Evolutionary conservation across 805 yeast genomes (phyloP).

Genomic region (Jamesozyma spencerorum): DNA sequence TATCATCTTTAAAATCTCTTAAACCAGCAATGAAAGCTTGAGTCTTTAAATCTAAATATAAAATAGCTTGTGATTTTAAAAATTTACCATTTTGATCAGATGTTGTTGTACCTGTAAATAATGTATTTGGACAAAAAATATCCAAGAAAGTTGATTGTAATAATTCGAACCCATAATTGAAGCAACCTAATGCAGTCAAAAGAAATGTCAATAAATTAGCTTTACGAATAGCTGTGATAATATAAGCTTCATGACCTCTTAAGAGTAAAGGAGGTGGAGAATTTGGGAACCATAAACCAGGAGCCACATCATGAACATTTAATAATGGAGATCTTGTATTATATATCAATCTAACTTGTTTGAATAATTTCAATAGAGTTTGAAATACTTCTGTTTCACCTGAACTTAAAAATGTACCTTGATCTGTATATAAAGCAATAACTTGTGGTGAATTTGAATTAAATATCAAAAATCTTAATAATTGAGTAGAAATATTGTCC

Average conservation of each 20-base stretch:
- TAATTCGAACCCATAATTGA: conserved; percentile 80
- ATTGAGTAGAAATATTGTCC: conserved; percentile 75
- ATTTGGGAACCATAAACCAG: conserved; percentile 63
- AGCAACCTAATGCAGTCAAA: conserved; percentile 75
- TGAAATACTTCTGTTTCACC: conserved; percentile 53
- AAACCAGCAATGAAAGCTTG: conserved; percentile 90
- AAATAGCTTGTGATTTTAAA: conserved; percentile 68
- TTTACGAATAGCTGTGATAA: conserved; percentile 52
- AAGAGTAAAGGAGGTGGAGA: conserved; percentile 48
- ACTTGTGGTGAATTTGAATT: conserved; percentile 45
- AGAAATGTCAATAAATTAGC: conserved; percentile 82
- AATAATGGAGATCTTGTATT: conserved; percentile 63
- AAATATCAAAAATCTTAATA: conserved; percentile 59
- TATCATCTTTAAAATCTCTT: conserved; percentile 31
- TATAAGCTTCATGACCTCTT: conserved; percentile 44
- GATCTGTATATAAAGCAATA: conserved; percentile 52
- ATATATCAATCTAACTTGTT: conserved; percentile 63
- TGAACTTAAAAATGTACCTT: conserved; percentile 45
- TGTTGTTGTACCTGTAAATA: conserved; percentile 19
- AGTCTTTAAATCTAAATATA: conserved; percentile 82
- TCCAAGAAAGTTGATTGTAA: conserved; percentile 78
- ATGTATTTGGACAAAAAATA: conserved; percentile 66
- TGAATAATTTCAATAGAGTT: conserved; percentile 65
- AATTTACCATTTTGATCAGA: conserved; percentile 40
- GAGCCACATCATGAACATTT: conserved; percentile 58